Evolutionary conservation across 208 protist species (phyloP).

Genomic region (Acanthamoeba healyi): DNA sequence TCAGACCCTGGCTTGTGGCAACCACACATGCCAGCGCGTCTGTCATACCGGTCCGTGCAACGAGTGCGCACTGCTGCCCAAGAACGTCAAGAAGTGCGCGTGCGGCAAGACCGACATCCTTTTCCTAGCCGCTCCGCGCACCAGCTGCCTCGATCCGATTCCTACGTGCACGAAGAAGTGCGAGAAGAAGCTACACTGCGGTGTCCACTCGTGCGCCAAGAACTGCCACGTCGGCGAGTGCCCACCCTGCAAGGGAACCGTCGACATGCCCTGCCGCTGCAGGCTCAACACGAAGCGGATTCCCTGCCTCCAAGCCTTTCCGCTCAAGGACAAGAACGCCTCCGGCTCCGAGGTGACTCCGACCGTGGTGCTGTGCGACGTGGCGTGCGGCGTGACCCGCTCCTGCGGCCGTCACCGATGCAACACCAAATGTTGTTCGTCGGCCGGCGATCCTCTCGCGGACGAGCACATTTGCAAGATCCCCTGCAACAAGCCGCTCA

Average conservation of each 20-base stretch:
- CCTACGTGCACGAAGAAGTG: constrained; percentile 81
- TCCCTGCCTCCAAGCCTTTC: background rate
- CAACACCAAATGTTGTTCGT: constrained; percentile 82
- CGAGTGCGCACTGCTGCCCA: constrained; percentile 79
- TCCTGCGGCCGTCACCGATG: constrained; percentile 84
- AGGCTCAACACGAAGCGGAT: constrained; percentile 52
- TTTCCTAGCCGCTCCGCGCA: constrained; percentile 55
- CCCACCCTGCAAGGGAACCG: constrained; percentile 25
- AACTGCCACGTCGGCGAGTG: constrained; percentile 76
- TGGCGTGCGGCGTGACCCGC: constrained; percentile 62
- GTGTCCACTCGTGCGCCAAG: constrained; percentile 73
- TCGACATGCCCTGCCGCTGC: constrained; percentile 69
- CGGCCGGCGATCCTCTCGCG: constrained; percentile 30
- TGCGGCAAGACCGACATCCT: constrained; percentile 76
- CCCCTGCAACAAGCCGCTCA: constrained; percentile 81
- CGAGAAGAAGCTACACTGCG: constrained; percentile 83
- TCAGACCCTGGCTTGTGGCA: constrained; percentile 78
- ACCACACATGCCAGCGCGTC: constrained; percentile 79
- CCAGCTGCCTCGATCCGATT: constrained; percentile 82
- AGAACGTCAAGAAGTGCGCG: constrained; percentile 66
- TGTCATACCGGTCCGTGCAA: constrained; percentile 87
- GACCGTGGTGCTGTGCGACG: constrained; percentile 75
- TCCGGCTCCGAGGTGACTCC: background rate
- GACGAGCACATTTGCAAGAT: constrained; percentile 84
- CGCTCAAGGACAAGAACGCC: background rate